Conservation (phyloP, 2,329 filamentous ascomycete genomes). For the Fusarium continuum region DNA sequence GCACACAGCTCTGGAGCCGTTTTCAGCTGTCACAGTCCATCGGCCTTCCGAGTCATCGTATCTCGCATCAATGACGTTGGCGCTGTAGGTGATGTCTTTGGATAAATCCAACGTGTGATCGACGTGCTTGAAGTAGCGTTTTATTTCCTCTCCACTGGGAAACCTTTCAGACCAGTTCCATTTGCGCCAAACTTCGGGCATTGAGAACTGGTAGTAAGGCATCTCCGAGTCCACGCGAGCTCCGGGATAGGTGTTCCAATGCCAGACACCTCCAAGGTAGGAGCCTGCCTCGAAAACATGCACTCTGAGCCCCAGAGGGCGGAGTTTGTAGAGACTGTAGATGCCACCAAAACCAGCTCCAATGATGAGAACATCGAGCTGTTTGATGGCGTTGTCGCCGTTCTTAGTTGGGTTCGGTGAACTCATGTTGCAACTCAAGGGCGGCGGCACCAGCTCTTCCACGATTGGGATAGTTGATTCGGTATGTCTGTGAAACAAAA, state of each 20-base stretch:
- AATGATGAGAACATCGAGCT: background rate
- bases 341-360: background rate
- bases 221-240: background rate
- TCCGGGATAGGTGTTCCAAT: background rate
- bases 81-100: conserved; percentile 52
- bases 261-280: background rate
- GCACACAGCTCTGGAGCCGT: background rate
- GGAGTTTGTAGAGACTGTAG: background rate
- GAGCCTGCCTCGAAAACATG: background rate
- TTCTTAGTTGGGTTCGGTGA: too few relatives aligned
- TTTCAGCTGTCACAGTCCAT: too few relatives aligned
- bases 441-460: too few relatives aligned
- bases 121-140: background rate
- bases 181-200: background rate
- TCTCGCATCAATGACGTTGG: conserved; percentile 2
- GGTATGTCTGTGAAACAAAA: too few relatives aligned
- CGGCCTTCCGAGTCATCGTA: background rate
- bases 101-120: conserved; percentile 8
- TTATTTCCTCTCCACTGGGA: background rate
- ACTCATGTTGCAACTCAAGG: too few relatives aligned
- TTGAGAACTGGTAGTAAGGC: background rate
- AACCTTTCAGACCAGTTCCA: background rate
- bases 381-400: background rate
- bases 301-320: background rate
- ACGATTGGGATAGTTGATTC: too few relatives aligned